Evolutionary conservation across 2,329 filamentous ascomycete species (phyloP).

Genomic region (Colletotrichum zoysiae): DNA sequence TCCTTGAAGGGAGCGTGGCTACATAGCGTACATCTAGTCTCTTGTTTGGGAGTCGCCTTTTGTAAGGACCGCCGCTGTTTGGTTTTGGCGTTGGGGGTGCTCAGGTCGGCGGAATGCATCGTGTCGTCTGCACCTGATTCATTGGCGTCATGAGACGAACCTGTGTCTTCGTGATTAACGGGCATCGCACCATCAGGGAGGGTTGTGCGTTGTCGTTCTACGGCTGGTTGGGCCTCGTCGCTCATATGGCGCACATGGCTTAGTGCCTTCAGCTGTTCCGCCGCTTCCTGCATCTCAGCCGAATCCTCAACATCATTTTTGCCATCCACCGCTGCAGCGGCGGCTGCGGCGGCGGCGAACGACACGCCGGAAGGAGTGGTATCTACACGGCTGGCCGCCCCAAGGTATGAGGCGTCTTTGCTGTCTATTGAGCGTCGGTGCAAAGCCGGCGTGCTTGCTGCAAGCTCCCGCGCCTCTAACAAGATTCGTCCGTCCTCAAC

Average conservation of each 20-base stretch:
- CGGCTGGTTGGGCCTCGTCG: conserved; percentile 47
- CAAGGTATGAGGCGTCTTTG: conserved; percentile 38
- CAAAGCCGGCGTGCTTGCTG: conserved; percentile 52
- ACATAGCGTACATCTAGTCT: conserved; percentile 72
- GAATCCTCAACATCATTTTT: conserved; percentile 70
- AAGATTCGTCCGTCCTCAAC: conserved; percentile 70
- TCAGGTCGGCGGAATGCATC: conserved; percentile 50
- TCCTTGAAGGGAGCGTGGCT: conserved; percentile 76
- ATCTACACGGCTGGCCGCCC: conserved; percentile 32
- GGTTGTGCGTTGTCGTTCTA: conserved; percentile 52
- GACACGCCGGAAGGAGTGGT: conserved; percentile 25
- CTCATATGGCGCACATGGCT: conserved; percentile 68
- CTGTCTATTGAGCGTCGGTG: conserved; percentile 41
- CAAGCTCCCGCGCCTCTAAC: conserved; percentile 64
- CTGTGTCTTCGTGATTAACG: conserved; percentile 56
- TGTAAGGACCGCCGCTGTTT: conserved; percentile 63
- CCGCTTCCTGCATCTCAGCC: conserved; percentile 77
- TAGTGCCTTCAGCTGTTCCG: conserved; percentile 74
- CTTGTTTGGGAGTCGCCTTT: conserved; percentile 65
- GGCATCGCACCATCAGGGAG: conserved; percentile 55
- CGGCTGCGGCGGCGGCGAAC: conserved; percentile 36
- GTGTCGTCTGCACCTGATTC: conserved; percentile 58
- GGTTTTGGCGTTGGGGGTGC: conserved; percentile 53
- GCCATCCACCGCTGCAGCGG: conserved; percentile 47
- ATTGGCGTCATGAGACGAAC: conserved; percentile 55